Conservation (phyloP, 495 filamentous ascomycete genomes). For the Daldinia decipiens region DNA sequence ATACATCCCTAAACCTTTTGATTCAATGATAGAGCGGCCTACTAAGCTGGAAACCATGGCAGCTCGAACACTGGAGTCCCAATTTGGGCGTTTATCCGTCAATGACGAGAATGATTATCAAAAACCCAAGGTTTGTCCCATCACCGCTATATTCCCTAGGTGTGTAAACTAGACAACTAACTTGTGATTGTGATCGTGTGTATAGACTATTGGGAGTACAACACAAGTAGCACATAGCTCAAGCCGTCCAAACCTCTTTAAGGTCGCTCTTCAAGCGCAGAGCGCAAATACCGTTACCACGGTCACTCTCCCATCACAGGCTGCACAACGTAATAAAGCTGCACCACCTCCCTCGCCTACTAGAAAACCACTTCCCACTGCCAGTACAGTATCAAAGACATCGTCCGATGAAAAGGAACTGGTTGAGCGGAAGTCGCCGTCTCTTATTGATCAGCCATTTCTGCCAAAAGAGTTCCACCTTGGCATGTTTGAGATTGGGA, state of each 20-base stretch:
- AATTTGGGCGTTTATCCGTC: conserved; percentile 83
- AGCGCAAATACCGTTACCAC: conserved; percentile 63
- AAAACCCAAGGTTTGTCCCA: conserved; percentile 73
- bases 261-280: conserved; percentile 82
- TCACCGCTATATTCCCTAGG: neutral
- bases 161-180: conserved; percentile 44
- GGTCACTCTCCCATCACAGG: conserved; percentile 73
- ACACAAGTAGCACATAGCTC: conserved; percentile 67
- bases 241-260: conserved; percentile 77
- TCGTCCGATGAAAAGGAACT: conserved; percentile 64
- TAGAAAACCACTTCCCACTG: conserved; percentile 49
- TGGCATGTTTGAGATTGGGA: conserved; percentile 98
- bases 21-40: neutral
- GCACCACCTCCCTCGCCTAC: conserved; percentile 50
- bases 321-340: conserved; percentile 62
- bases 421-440: conserved; percentile 62
- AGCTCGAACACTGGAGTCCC: conserved; percentile 70
- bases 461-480: conserved; percentile 84
- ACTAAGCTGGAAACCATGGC: conserved; percentile 51
- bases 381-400: conserved; percentile 53
- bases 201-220: conserved; percentile 62
- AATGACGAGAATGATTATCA: conserved; percentile 82
- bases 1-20: neutral
- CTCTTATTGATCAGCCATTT: conserved; percentile 66
- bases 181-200: conserved; percentile 21